Evolutionary conservation across 2,329 filamentous ascomycete species (phyloP), one percentile per base, ranked within the genome.

Genomic region (Stagonosporopsis rhizophila): DNA sequence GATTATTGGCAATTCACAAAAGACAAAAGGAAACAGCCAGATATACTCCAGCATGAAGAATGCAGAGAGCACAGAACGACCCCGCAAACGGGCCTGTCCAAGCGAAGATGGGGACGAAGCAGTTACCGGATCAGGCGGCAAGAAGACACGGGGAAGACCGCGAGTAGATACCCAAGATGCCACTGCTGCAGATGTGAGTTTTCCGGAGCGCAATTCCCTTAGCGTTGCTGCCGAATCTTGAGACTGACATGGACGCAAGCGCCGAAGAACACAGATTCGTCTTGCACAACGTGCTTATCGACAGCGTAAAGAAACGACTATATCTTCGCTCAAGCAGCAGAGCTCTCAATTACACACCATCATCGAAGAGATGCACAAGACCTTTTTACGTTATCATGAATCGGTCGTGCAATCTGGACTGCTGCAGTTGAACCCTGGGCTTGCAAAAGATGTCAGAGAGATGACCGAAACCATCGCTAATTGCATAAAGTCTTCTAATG

Each of bases 231-330:
- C 20, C 38, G 14, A 14, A 19, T 20, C 34, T 15, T 12, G 9
- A 25, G 12, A 27, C 53, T 56, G 14, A 56, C 12, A 23, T 22
- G 15, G 14, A 25, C 42, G 47, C 17, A 27, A 90, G 89, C 88
- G 91, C 59, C 89, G 92, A 48, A 85, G 92, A 51, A 94, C 91
- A 5, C 92, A 96, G 72, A 95, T 96, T 61, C 87, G 92, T 22
- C 83, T 94, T 51, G 92, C 92, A 2, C 92, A 96, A 74, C 82
- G 92, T 62, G 91, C 91, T 0, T 96, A 96, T 70, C 86, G 92
- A 15, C 86, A 89, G 68, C 87, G 92, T 47, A 96, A 96, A 76
- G 92, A 96, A 70, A 88, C 84, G 20, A 89, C 90, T 5, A 94
- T 96, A 52, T 83, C 86, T 25, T 86, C 85, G 1, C 81, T 96